These are phyloP conservation scores for Leccinum ochraceum DNA, from an alignment of 768 basidiomycete genomes.

Conservation along the genomic window DNA sequence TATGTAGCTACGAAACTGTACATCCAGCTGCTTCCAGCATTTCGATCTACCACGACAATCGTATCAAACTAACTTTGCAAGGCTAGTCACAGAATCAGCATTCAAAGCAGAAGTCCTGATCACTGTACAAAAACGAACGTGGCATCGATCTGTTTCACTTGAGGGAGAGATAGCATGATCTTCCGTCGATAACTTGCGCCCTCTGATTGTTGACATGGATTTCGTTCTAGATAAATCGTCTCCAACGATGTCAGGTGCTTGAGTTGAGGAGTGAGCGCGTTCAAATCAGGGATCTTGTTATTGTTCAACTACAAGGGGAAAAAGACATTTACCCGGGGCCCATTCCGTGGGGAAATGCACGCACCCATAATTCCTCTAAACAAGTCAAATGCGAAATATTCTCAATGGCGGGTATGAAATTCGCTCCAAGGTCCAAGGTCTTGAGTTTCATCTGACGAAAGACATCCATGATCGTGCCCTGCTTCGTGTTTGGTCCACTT, in stretches of 20 bases:
- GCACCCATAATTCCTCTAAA: conserved; percentile 95
- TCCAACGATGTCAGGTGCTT: conserved; percentile 59
- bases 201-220: conserved; percentile 85
- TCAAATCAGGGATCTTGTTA: conserved; percentile 78
- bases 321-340: neutral
- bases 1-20: conserved; percentile 41
- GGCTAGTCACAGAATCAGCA: conserved; percentile 11
- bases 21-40: too few species aligned
- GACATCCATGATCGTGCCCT: neutral
- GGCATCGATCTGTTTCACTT: conserved; percentile 93
- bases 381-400: conserved; percentile 73
- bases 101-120: neutral
- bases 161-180: conserved; percentile 84
- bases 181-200: conserved; percentile 83
- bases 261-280: conserved; percentile 67
- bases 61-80: conserved; percentile 60
- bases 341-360: conserved; percentile 17
- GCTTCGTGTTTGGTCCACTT: conserved; percentile 23
- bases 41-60: neutral
- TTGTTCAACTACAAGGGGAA: conserved; percentile 68
- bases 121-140: conserved; percentile 62
- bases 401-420: conserved; percentile 78
- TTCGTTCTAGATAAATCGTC: conserved; percentile 94
- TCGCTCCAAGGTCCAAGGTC: conserved; percentile 87
- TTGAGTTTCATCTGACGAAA: conserved; percentile 58